Percentiles rank a stretch among this genome's conserved stretches.
Evolutionary conservation across 176 grass and related monocot genomes (phyloP).

Genomic region (Guadua angustifolia): DNA sequence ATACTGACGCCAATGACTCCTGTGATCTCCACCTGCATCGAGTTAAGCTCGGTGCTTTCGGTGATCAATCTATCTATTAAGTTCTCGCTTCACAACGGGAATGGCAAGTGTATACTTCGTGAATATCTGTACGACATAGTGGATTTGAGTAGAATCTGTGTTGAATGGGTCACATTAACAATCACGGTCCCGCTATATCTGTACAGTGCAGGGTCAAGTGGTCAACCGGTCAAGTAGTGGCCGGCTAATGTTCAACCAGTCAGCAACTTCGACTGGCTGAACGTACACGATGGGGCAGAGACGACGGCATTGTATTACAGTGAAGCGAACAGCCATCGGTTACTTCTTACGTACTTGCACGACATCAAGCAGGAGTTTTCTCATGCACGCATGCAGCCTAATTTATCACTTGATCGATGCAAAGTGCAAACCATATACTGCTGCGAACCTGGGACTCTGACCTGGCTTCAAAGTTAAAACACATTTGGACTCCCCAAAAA

Average conservation of each 20-base stretch:
- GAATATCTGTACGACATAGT: too few species aligned
- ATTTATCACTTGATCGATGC: not conserved
- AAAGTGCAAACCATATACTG: not conserved
- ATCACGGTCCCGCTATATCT: not conserved
- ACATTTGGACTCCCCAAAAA: too few species aligned
- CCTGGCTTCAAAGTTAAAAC: not conserved
- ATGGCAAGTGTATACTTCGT: too few species aligned
- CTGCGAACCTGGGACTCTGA: not conserved
- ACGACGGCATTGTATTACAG: not conserved
- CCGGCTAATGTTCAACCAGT: not conserved
- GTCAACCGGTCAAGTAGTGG: not conserved
- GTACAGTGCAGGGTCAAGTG: not conserved
- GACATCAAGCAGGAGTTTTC: not conserved
- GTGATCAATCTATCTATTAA: too few species aligned
- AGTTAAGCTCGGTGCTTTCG: too few species aligned
- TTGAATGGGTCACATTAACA: too few species aligned
- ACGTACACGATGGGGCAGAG: not conserved
- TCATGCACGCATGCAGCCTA: not conserved
- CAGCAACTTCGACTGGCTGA: not conserved
- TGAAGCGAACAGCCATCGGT: not conserved
- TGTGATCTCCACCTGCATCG: too few species aligned
- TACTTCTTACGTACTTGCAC: not conserved
- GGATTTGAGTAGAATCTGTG: too few species aligned
- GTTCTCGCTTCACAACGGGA: too few species aligned
- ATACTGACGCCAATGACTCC: too few species aligned